These are phyloP conservation scores for Trametes maxima DNA, from an alignment of 768 basidiomycete species.

Conservation along the genomic window DNA sequence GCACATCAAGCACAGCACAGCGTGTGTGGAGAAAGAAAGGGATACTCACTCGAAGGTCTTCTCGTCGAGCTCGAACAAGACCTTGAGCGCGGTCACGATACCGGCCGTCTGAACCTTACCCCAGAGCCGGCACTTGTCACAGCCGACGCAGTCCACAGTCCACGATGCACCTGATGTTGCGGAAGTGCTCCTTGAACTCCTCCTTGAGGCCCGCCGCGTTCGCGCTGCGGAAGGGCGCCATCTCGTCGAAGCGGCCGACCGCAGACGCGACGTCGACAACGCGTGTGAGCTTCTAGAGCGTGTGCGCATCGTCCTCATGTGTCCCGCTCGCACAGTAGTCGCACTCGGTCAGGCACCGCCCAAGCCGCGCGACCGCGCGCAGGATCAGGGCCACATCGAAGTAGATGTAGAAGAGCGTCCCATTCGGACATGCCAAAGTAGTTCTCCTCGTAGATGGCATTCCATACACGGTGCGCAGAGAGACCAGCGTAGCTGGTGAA, in stretches of 20 bases:
- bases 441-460: constrained; percentile 97
- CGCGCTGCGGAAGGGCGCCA: constrained; percentile 83
- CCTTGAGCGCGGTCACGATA: constrained; percentile 91
- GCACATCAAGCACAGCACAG: background rate
- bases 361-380: constrained; percentile 86
- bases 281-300: constrained; percentile 55
- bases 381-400: constrained; percentile 93
- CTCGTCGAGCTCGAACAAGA: constrained; percentile 94
- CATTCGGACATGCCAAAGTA: constrained; percentile 88
- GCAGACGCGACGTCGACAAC: constrained; percentile 68
- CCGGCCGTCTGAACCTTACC: constrained; percentile 97
- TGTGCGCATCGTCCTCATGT: constrained; percentile 58
- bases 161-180: constrained; percentile 96
- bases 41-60: constrained; percentile 74
- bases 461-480: constrained; percentile 88
- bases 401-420: constrained; percentile 81
- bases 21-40: background rate
- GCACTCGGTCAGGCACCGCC: constrained; percentile 84
- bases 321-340: constrained; percentile 82
- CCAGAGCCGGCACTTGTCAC: constrained; percentile 98
- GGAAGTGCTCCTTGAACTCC: constrained; percentile 96
- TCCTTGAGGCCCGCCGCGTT: constrained; percentile 88
- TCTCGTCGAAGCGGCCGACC: constrained; percentile 87
- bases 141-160: constrained; percentile 99
- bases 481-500: constrained; percentile 95